phyloP scores from a whole-genome alignment of 352 stramenopile species.

The Phytopythium vexans region DNA sequence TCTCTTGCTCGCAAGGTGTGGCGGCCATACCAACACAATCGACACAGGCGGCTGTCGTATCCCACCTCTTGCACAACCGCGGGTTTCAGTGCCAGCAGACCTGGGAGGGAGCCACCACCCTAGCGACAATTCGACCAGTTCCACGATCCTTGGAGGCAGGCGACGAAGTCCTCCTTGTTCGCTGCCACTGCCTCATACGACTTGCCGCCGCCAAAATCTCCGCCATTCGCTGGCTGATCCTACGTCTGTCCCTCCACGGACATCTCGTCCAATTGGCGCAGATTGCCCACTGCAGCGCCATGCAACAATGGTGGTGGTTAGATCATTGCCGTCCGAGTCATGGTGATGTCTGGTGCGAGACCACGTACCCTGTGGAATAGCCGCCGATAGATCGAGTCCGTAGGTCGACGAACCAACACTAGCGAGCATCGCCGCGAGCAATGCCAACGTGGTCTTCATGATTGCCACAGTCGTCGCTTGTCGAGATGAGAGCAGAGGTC shows the following conservation, averaged over 20 bases:
- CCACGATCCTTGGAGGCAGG: slow-evolving; percentile 13
- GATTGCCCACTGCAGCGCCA: background rate
- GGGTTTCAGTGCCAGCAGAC: slow-evolving; percentile 3
- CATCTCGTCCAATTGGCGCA: slow-evolving; percentile 7
- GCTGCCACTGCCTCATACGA: background rate
- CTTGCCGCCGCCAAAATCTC: background rate
- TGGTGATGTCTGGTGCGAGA: too few species aligned
- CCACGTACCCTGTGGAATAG: background rate
- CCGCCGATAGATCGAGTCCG: background rate
- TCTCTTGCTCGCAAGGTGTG: too few species aligned
- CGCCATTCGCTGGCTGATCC: too few species aligned
- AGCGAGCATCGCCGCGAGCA: background rate
- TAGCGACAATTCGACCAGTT: slow-evolving; percentile 13
- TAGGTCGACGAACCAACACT: background rate
- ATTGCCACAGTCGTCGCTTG: too few species aligned
- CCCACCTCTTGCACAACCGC: too few species aligned
- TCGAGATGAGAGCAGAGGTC: background rate
- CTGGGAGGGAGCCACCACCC: slow-evolving; percentile 11
- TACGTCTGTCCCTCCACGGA: too few species aligned
- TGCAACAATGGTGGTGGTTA: too few species aligned
- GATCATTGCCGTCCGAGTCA: too few species aligned
- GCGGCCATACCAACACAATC: too few species aligned
- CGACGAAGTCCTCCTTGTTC: too few species aligned
- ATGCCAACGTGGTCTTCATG: slow-evolving; percentile 5
- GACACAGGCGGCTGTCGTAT: too few species aligned